Evolutionary conservation across 371 early-diverging fungal genomes (phyloP).

Genomic region (Actinomucor elegans): DNA sequence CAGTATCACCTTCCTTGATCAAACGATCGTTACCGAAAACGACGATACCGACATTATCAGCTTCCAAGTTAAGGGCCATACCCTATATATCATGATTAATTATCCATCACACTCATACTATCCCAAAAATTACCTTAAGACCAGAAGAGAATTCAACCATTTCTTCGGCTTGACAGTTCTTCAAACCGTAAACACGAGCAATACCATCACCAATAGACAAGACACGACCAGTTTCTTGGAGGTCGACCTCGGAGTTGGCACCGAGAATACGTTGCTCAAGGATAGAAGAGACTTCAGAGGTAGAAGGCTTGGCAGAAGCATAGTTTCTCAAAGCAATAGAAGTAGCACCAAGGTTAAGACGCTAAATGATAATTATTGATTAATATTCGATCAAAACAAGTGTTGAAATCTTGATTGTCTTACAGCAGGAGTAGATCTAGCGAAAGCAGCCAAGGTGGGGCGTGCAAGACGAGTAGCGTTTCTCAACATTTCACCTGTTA

Average conservation of each 20-base stretch:
- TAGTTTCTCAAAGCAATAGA: constrained; percentile 48
- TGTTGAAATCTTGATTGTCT: constrained; percentile 5
- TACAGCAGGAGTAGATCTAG: constrained; percentile 42
- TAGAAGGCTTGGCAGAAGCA: constrained; percentile 66
- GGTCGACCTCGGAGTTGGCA: constrained; percentile 74
- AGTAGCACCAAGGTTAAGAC: constrained; percentile 54
- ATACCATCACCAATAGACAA: constrained; percentile 99
- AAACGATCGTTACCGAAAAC: constrained; percentile 98
- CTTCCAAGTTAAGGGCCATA: constrained; percentile 96
- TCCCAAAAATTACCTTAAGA: constrained; percentile 71
- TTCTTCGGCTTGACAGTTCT: constrained; percentile 98
- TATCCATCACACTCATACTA: not conserved
- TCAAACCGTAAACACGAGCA: constrained; percentile 97
- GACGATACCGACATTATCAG: constrained; percentile 98
- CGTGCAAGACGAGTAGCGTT: constrained; percentile 54
- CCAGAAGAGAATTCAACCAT: constrained; percentile 99
- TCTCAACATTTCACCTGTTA: constrained; percentile 39
- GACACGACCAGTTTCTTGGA: constrained; percentile 97
- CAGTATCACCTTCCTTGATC: constrained; percentile 89
- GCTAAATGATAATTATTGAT: constrained; percentile 9
- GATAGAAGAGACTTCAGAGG: constrained; percentile 89
- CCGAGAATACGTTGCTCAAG: constrained; percentile 94
- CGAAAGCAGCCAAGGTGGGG: constrained; percentile 42
- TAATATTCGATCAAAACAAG: not conserved
- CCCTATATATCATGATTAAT: constrained; percentile 51